Base-by-base conservation (phyloP, 805 yeast species). In the Candida sakaeoensis region DNA sequence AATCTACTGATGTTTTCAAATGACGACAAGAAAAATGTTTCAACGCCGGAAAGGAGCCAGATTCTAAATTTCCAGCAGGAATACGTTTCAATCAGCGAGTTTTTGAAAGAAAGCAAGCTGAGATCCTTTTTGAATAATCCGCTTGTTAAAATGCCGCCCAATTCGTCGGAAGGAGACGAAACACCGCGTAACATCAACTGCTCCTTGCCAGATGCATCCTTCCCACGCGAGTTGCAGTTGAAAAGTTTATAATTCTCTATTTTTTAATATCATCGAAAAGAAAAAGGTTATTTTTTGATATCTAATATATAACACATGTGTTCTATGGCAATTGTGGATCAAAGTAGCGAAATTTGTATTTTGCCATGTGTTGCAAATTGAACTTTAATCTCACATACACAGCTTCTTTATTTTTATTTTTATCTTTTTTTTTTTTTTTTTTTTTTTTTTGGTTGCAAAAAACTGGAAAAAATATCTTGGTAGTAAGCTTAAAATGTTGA, bases 11-110 rank as follows among this genome's bases (percentile, higher is more conserved):
- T 23, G 3, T 37, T 16, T 15, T 37, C 40, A 4, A 17, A 18
- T 5, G 12, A 37, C 13, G 16, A 21, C 7, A 28, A 26, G 12
- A 23, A 37, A 10, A 9, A n/a, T 21, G 9, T 14, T 5, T 30
- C 8, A 6, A 13, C 18, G 4, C 5, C 18, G 9, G 3, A 13
- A 8, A 13, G 23, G 15, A 18, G 22, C 3, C 29, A 41, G 5
- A 26, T 37, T 14, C 8, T 37, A 2, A 41, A 41, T 14, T 41
- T 32, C 15, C 41, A 41, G 24, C 33, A 36, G 16, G 44, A 41
- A 31, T 41, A 37, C 16, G 25, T 41, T 26, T 41, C 44, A 15
- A 37, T 41, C 12, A 27, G 34, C 25, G 44, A 41, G 12, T 41
- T 41, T 25, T 34, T 41, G 15, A 27, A 37, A 23, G 44, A 41